Evolutionary conservation across 2,329 filamentous ascomycete species (phyloP).

Genomic region (Zasmidium cellare): DNA sequence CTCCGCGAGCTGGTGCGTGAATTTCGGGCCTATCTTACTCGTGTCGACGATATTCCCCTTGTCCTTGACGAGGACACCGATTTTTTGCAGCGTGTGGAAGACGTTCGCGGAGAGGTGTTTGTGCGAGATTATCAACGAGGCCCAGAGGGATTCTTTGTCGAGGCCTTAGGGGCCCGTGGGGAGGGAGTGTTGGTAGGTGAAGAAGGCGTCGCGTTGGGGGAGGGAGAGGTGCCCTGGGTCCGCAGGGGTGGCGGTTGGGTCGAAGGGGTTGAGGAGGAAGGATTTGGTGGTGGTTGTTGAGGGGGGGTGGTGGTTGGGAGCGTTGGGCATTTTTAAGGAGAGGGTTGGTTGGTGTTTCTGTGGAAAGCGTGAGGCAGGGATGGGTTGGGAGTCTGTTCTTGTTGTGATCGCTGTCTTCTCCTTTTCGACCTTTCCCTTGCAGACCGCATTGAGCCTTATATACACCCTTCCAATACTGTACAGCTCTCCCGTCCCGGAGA

Average conservation of each 20-base stretch:
- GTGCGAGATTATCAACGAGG: slow-evolving; percentile 5
- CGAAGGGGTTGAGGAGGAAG: not conserved
- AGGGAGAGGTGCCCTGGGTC: slow-evolving; percentile 4
- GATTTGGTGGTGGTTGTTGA: not conserved
- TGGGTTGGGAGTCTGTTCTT: too few species aligned
- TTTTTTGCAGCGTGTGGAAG: slow-evolving; percentile 9
- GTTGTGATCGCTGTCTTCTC: too few species aligned
- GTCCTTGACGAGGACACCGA: not conserved
- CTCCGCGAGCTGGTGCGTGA: slow-evolving; percentile 8
- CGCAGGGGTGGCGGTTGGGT: not conserved
- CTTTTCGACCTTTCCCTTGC: too few species aligned
- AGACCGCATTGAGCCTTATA: too few species aligned
- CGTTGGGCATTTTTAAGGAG: too few species aligned
- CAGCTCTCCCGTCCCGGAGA: too few species aligned
- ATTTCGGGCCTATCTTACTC: slow-evolving; percentile 1
- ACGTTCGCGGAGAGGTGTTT: slow-evolving; percentile 1
- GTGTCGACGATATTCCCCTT: slow-evolving; percentile 8
- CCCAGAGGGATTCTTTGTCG: not conserved
- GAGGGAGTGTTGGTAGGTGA: slow-evolving; percentile 1
- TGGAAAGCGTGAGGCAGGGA: too few species aligned
- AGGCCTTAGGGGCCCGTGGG: slow-evolving; percentile 6
- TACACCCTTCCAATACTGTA: too few species aligned
- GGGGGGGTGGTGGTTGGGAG: not conserved
- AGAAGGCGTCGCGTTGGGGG: slow-evolving; percentile 9
- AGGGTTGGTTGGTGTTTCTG: too few species aligned